A percentile compares a stretch with the other conserved stretches of the same genome.
Conservation (phyloP, 495 filamentous ascomycete species). For the Neurospora pannonica region DNA sequence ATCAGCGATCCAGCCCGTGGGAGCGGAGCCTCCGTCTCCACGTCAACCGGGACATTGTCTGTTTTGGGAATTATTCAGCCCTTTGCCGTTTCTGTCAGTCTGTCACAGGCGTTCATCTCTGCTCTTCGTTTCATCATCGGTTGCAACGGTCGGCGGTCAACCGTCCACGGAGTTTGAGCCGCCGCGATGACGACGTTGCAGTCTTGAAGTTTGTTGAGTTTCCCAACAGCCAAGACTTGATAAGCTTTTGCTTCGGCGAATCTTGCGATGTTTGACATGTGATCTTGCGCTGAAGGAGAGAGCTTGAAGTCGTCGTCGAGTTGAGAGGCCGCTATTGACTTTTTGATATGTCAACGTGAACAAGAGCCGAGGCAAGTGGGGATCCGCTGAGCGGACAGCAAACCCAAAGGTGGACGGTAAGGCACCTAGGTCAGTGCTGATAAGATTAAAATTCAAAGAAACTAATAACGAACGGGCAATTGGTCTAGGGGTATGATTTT, state of each 20-base stretch:
- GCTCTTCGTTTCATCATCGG: not conserved
- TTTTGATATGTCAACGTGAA: not conserved
- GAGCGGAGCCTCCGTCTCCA: not conserved
- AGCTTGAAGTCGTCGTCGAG: not conserved
- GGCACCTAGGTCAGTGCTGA: not conserved
- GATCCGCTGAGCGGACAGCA: not conserved
- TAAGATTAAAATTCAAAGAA: not conserved
- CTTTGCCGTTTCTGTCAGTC: not conserved
- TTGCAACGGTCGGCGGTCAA: not conserved
- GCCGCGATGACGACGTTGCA: not conserved
- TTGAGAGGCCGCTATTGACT: not conserved
- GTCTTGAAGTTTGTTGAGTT: not conserved
- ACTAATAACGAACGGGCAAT: slow-evolving; percentile 12
- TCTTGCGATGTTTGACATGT: not conserved
- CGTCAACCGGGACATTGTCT: not conserved
- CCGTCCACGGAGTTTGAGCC: not conserved
- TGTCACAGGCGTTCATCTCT: not conserved
- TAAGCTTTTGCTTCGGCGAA: not conserved
- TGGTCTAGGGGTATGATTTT: slow-evolving; percentile 39
- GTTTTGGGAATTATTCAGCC: not conserved
- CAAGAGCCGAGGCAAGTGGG: slow-evolving; percentile 9
- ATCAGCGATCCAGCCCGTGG: slow-evolving; percentile 7
- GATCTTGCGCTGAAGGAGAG: not conserved
- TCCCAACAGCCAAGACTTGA: not conserved
- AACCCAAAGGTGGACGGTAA: not conserved